Evolutionary conservation across 1,284 basidiomycete species (phyloP), one percentile per base, ranked within the genome.

Genomic region (Leccinum angustisporum): DNA sequence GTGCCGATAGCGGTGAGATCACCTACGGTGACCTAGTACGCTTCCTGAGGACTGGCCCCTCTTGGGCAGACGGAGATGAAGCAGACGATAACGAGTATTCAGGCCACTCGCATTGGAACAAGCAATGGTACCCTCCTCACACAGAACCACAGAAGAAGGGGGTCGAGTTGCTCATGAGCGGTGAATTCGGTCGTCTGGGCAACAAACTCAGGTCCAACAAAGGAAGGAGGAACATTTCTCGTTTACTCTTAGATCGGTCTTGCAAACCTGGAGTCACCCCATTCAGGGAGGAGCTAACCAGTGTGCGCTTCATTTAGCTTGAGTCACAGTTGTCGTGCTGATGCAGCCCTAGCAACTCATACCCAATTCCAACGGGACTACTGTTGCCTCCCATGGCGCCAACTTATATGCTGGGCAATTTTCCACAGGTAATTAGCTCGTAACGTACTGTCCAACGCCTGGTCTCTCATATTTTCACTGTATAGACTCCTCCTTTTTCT

Each of bases 401-500:
- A 93, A 95, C 61, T 88, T 95, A 36, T 99, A 99, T 72, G 93
- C 90, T 11, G 97, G 94, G 0, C 96, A 98, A 74, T 98, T 90
- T 76, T 95, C 94, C 14, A 80, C 81, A 67, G 91, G 91, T 88
- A 63, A 60, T 64, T 68, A 34, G 59, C n/a, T 58, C 54, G 66
- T 51, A 70, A 73, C 61, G 73, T 72, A 68, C 58, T 66, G 67
- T 68, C 5, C 14, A 13, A 25, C 1, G 34, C 25, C 43, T 31
- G 9, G 57, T 40, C 43, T n/a, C 38, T 61, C 30, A 60, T 51
- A 34, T 57, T 25, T 31, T 58, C 52, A 60, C 25, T 63, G 33
- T 13, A 58, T 33, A 89, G 91, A 93, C 74, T 89, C 88, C 8
- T 86, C 87, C 1, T 90, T 92, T 73, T 94, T 89, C 68, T 93